Conservation (phyloP, 1,284 basidiomycete genomes). For the Marasmius tenuissimus region DNA sequence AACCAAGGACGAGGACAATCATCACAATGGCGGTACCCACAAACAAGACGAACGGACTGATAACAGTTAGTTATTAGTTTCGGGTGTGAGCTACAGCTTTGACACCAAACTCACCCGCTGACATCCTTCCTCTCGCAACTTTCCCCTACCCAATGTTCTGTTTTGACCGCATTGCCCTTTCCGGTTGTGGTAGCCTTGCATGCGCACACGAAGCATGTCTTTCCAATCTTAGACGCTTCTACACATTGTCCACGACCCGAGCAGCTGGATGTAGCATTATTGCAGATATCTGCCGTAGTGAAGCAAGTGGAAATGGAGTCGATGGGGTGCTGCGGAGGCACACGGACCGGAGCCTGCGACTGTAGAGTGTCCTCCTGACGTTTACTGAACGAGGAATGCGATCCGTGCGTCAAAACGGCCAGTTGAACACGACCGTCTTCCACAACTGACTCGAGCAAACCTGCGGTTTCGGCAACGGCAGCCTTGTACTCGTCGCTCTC, state of each 20-base stretch:
- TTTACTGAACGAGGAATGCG: conserved; percentile 32
- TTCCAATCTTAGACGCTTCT: conserved; percentile 56
- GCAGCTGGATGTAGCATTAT: conserved; percentile 62
- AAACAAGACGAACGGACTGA: conserved; percentile 71
- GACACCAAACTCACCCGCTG: conserved; percentile 56
- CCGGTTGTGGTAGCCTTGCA: conserved; percentile 56
- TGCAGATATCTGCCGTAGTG: conserved; percentile 51
- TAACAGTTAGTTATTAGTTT: neutral
- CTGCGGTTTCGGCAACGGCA: conserved; percentile 43
- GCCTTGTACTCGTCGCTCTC: conserved; percentile 54
- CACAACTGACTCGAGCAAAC: conserved; percentile 40
- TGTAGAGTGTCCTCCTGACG: conserved; percentile 35
- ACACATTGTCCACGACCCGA: conserved; percentile 71
- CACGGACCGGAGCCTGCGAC: conserved; percentile 48
- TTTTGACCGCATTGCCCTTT: conserved; percentile 47
- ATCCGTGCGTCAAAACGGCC: conserved; percentile 50
- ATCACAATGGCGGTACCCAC: conserved; percentile 66
- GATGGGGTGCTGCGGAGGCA: conserved; percentile 54
- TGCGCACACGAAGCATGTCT: conserved; percentile 72
- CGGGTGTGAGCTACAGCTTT: neutral
- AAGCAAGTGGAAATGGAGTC: conserved; percentile 68
- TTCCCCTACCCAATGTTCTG: conserved; percentile 69
- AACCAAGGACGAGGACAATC: conserved; percentile 63
- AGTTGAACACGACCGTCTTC: conserved; percentile 41
- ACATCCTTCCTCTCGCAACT: conserved; percentile 76